phyloP scores from a whole-genome alignment of 371 early-diverging fungal species.

The Mucor plumbeus region DNA sequence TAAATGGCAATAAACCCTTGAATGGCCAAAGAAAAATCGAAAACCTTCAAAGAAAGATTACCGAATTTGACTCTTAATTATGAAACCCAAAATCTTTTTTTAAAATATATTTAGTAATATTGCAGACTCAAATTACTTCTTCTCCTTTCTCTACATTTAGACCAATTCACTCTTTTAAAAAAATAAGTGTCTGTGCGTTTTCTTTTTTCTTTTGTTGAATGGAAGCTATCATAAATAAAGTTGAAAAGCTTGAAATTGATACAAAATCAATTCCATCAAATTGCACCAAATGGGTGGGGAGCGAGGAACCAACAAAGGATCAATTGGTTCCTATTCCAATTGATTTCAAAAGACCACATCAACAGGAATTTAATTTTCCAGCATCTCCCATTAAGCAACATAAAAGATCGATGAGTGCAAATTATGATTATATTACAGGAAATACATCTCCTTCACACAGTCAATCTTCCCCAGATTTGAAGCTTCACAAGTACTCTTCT shows the following conservation, averaged over 20 bases:
- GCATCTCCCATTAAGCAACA: not conserved
- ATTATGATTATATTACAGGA: not conserved
- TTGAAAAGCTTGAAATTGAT: constrained; percentile 9
- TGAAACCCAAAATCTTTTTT: constrained; percentile 5
- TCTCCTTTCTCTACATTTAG: not conserved
- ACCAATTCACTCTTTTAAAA: not conserved
- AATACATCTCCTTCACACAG: not conserved
- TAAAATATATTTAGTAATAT: not conserved
- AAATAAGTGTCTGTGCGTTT: not conserved
- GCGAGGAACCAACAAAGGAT: constrained; percentile 8
- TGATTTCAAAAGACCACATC: not conserved
- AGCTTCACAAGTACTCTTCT: not conserved
- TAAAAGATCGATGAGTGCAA: constrained; percentile 13
- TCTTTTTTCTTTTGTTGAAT: not conserved
- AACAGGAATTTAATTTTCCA: not conserved
- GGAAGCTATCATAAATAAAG: constrained; percentile 1
- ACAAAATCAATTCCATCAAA: not conserved
- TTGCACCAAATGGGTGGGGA: not conserved
- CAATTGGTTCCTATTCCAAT: constrained; percentile 7
- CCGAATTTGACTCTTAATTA: constrained; percentile 4
- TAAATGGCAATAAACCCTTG: not conserved
- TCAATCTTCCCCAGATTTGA: not conserved
- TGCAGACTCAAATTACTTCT: not conserved
- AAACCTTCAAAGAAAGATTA: not conserved
- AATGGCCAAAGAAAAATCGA: not conserved